Conservation (phyloP, 2,329 filamentous ascomycete species). For the Lachnellula arida region DNA sequence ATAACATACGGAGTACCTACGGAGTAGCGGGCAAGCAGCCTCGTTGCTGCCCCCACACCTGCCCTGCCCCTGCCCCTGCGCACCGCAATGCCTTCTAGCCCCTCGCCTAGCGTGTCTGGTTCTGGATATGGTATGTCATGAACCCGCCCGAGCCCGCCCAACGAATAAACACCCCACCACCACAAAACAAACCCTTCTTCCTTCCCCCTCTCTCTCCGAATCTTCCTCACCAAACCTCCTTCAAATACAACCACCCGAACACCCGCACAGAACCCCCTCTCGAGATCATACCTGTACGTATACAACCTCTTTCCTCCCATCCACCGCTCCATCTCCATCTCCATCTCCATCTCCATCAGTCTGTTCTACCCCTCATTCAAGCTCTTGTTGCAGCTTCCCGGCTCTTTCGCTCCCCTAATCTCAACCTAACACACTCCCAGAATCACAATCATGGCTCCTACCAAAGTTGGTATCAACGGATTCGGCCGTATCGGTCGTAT, state of each 20-base stretch:
- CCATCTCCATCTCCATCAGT: not conserved
- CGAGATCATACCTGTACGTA: constrained; percentile 17
- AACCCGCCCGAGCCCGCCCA: constrained; percentile 6
- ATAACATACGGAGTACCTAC: not conserved
- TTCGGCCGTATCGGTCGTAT: constrained; percentile 99
- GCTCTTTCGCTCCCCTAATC: not conserved
- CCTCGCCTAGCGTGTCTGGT: not conserved
- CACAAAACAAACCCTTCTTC: constrained; percentile 2
- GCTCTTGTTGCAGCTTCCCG: constrained; percentile 5
- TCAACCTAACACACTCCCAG: not conserved
- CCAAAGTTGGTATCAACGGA: constrained; percentile 96
- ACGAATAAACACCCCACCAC: constrained; percentile 14
- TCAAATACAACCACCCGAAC: constrained; percentile 10
- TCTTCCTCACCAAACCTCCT: constrained; percentile 10
- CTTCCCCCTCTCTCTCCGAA: constrained; percentile 4
- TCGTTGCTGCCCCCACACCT: not conserved
- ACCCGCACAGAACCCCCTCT: constrained; percentile 1
- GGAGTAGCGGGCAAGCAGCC: not conserved
- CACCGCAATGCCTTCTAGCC: no score
- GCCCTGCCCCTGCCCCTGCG: no score
- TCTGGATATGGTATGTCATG: constrained; percentile 10
- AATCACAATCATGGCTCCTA: constrained; percentile 42
- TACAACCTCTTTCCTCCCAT: not conserved
- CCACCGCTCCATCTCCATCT: not conserved
- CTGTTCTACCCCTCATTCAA: not conserved